phyloP scores from a whole-genome alignment of 2,329 filamentous ascomycete species.

The Orbilia quercus region DNA sequence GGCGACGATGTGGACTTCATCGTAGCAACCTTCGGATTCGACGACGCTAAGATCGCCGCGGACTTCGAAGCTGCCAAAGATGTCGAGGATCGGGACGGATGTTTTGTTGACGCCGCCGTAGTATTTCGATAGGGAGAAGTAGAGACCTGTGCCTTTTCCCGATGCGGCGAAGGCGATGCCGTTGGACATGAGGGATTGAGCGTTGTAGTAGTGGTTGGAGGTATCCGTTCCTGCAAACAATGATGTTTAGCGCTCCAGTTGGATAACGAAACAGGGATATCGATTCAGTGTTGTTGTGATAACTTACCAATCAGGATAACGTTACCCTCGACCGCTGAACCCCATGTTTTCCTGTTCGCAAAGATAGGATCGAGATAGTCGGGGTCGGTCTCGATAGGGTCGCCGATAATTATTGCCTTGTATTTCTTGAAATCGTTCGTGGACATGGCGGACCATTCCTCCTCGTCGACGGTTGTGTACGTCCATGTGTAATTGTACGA shows the following conservation, averaged over 20 bases:
- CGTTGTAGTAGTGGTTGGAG: slow-evolving; percentile 60
- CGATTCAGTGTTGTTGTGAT: slow-evolving; percentile 1
- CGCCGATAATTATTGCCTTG: slow-evolving; percentile 66
- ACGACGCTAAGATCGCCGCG: slow-evolving; percentile 62
- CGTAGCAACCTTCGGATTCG: slow-evolving; percentile 61
- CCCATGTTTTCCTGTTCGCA: slow-evolving; percentile 64
- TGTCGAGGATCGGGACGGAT: slow-evolving; percentile 60
- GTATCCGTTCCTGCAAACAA: slow-evolving; percentile 43
- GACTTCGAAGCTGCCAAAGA: slow-evolving; percentile 64
- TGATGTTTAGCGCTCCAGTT: not conserved
- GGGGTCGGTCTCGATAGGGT: slow-evolving; percentile 62
- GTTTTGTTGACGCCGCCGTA: slow-evolving; percentile 61
- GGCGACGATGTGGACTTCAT: slow-evolving; percentile 64
- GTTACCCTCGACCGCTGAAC: slow-evolving; percentile 64
- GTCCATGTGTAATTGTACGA: slow-evolving; percentile 36
- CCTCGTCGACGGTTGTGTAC: slow-evolving; percentile 59
- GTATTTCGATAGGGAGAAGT: slow-evolving; percentile 65
- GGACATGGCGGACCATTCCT: slow-evolving; percentile 63
- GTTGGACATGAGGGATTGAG: slow-evolving; percentile 63
- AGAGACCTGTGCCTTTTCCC: slow-evolving; percentile 63
- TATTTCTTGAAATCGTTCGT: slow-evolving; percentile 65
- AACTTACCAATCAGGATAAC: slow-evolving; percentile 64
- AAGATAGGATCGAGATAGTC: slow-evolving; percentile 54
- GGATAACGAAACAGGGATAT: not conserved
- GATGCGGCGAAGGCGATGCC: slow-evolving; percentile 62